Percentiles rank a stretch among this genome's conserved stretches.
Evolutionary conservation across 2,329 filamentous ascomycete genomes (phyloP).

Genomic region (Magnaporthiopsis incrustans): DNA sequence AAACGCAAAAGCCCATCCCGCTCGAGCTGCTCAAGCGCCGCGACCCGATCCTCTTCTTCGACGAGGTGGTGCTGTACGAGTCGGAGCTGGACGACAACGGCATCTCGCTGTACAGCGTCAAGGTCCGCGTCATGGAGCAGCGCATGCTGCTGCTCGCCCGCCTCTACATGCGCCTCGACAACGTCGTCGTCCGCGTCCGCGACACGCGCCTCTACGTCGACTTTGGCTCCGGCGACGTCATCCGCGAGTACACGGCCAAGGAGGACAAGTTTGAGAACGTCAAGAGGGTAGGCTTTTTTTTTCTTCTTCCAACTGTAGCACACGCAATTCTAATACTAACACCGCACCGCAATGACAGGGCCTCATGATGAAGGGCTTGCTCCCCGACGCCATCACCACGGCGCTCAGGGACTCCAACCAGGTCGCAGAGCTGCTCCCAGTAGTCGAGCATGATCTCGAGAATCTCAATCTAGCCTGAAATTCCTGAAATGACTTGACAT

Average conservation of each 20-base stretch:
- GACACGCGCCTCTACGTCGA: slow-evolving; percentile 92
- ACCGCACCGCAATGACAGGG: slow-evolving; percentile 25
- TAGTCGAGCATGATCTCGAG: slow-evolving; percentile 63
- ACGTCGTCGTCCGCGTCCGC: slow-evolving; percentile 76
- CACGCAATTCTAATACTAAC: not conserved
- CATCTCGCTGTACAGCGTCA: slow-evolving; percentile 81
- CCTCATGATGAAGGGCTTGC: slow-evolving; percentile 38
- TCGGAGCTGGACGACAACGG: slow-evolving; percentile 98
- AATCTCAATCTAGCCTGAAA: slow-evolving; percentile 15
- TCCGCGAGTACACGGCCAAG: slow-evolving; percentile 83
- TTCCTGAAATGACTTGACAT: not conserved
- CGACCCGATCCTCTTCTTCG: slow-evolving; percentile 93
- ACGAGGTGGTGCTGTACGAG: slow-evolving; percentile 93
- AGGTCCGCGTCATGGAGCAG: slow-evolving; percentile 86
- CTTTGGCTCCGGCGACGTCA: slow-evolving; percentile 68
- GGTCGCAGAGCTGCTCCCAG: slow-evolving; percentile 59
- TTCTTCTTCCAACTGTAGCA: not conserved
- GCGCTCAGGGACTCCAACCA: slow-evolving; percentile 74
- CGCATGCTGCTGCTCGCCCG: slow-evolving; percentile 77
- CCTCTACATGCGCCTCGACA: slow-evolving; percentile 89
- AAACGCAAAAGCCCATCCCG: slow-evolving; percentile 51
- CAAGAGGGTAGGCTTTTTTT: slow-evolving; percentile 48
- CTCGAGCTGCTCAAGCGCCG: slow-evolving; percentile 78
- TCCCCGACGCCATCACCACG: slow-evolving; percentile 66
- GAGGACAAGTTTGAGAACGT: slow-evolving; percentile 75